These are phyloP conservation scores for Russula sp. DNA, from an alignment of 768 basidiomycete species.

Conservation along the genomic window DNA sequence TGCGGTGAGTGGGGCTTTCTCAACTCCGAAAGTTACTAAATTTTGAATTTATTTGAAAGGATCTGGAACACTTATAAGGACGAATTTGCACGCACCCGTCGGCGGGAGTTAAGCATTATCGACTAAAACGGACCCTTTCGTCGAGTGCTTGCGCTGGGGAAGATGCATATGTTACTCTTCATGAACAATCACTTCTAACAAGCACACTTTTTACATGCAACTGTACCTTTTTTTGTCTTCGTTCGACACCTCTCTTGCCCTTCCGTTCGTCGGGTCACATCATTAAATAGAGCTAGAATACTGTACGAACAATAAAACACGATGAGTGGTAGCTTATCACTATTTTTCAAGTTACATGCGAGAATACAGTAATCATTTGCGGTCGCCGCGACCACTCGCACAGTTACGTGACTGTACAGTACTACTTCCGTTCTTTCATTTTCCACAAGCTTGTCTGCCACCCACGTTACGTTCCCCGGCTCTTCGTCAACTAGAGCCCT, in stretches of 20 bases:
- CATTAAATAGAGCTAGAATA: conserved; percentile 25
- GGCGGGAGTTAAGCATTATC: conserved; percentile 73
- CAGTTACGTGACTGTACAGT: too few species aligned
- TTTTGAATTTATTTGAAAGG: conserved; percentile 41
- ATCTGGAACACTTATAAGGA: conserved; percentile 98
- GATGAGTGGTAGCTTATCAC: not conserved
- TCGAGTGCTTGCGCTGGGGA: not conserved
- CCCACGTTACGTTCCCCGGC: not conserved
- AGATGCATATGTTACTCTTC: conserved; percentile 6
- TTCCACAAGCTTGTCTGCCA: not conserved
- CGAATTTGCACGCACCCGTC: conserved; percentile 80
- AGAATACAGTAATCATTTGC: too few species aligned
- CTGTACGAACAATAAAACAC: conserved; percentile 19
- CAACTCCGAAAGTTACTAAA: not conserved
- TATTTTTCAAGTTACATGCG: too few species aligned
- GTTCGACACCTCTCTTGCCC: not conserved
- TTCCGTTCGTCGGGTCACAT: not conserved
- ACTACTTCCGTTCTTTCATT: not conserved
- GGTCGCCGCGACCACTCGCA: too few species aligned
- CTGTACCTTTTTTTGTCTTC: not conserved
- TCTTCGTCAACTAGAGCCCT: not conserved
- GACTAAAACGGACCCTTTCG: conserved; percentile 43
- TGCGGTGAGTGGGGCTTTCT: conserved; percentile 54
- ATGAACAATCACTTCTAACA: not conserved
- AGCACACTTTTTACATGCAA: conserved; percentile 8